Evolutionary conservation across 2,329 filamentous ascomycete genomes (phyloP), one percentile per base, ranked within the genome.

Genomic region (Aureobasidium sp.): DNA sequence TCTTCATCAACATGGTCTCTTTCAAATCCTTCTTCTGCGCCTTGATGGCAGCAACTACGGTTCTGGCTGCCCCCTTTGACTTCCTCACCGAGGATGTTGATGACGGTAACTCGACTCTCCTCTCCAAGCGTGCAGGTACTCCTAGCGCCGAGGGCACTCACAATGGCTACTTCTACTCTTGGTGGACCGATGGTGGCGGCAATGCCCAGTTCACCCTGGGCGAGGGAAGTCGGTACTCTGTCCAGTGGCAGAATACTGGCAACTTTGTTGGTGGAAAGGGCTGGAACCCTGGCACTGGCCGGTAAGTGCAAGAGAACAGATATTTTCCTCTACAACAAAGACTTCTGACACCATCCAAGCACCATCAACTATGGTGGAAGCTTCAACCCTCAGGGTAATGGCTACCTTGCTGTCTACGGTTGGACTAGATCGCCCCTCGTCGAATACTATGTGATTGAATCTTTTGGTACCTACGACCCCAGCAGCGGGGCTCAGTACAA

Each of bases 391-490:
- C 74, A 73, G 62, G 79, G 79, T 65, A 82, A 82, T 73, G 69
- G 69, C 26, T 84, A 84, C 69, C 76, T 86, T 20, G 72, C 82
- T 17, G 71, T 85, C 20, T 85, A 85, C 67, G 82, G 82, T 51
- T 85, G 83, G 81, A 82, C 79, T 2, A 73, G 69, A 29, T 77
- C 76, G 69, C 81, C 81, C 0, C 72, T 83, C 17, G 75, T 55
- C 37, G 82, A 84, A 66, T 84, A 84, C 74, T 84, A 84, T 73
- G 79, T 85, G 62, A 75, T 84, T 66, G 82, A 85, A 63, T 71
- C 75, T 10, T 80, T 78, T 69, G 80, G 79, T 64, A 76, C 75
- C 47, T 79, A 82, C 68, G 75, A 80, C 56, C 79, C 80, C 2
- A 36, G 46, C 26, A 24, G 17, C 1, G 64, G 66, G 62, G 76